Evolutionary conservation across 2,329 filamentous ascomycete species (phyloP).

Genomic region (Ceratocystis destructans): DNA sequence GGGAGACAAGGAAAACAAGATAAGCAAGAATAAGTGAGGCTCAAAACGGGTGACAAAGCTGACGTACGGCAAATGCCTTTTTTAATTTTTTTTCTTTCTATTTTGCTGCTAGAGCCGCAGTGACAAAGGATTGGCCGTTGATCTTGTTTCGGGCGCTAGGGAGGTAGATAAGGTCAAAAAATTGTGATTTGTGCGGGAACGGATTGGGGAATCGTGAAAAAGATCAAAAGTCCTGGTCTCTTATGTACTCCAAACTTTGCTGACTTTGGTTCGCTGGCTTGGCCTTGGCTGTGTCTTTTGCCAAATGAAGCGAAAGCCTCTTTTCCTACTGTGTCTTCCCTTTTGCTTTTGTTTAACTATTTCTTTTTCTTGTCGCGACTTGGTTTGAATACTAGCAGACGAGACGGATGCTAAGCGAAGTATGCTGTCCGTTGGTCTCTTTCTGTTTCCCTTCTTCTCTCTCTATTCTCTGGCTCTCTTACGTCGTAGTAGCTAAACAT

Average conservation of each 20-base stretch:
- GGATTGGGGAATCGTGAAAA: not conserved
- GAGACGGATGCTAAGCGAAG: not conserved
- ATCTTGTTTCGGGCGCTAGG: not conserved
- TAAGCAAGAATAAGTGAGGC: not conserved
- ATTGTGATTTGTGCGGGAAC: not conserved
- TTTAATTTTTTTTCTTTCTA: not conserved
- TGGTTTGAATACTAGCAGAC: not conserved
- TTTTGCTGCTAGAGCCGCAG: not conserved
- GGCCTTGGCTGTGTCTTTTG: not conserved
- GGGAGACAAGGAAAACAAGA: not conserved
- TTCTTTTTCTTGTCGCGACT: not conserved
- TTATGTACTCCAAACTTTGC: not conserved
- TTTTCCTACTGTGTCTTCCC: not conserved
- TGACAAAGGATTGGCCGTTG: not conserved
- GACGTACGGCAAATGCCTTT: not conserved
- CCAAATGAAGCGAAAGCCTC: not conserved
- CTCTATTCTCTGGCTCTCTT: not conserved
- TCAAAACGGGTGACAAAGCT: not conserved
- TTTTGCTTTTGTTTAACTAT: not conserved
- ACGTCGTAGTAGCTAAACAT: not conserved
- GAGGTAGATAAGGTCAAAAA: not conserved
- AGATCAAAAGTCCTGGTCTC: not conserved
- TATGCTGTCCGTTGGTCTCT: not conserved
- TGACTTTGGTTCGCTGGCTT: not conserved
- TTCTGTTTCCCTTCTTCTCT: not conserved